phyloP scores from a whole-genome alignment of 257 asterid species.

The Gentiana straminea region DNA sequence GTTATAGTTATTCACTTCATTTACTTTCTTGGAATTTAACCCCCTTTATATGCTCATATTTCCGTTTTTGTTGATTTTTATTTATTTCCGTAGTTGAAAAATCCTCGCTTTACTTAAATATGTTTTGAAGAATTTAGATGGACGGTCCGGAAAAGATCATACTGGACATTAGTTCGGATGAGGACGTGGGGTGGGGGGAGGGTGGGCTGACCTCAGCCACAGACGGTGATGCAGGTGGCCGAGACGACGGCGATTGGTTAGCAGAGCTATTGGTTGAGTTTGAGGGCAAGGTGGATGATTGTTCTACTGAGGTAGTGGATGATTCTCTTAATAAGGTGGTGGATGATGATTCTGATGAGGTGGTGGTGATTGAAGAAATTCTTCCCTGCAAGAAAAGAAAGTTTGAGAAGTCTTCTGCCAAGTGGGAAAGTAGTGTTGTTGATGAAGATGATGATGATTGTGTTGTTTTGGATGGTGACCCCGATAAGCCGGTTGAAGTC shows the following conservation, averaged over 20 bases:
- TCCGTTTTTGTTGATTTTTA: background rate
- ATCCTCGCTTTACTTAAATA: too few relatives aligned
- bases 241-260: conserved; percentile 54
- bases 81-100: too few relatives aligned
- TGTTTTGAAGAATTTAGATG: conserved; percentile 19
- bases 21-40: too few relatives aligned
- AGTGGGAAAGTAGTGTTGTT: conserved; percentile 10
- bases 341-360: conserved; percentile 42
- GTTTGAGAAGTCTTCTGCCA: conserved; percentile 11
- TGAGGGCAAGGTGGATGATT: conserved; percentile 10
- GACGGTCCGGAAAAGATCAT: conserved; percentile 23
- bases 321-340: conserved; percentile 2
- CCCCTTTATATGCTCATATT: too few relatives aligned
- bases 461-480: conserved; percentile 66
- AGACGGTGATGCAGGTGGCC: conserved; percentile 19
- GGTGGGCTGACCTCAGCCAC: background rate
- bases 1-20: background rate
- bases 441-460: conserved; percentile 61
- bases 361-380: conserved; percentile 35
- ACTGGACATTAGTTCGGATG: conserved; percentile 72
- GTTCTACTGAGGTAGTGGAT: conserved; percentile 9
- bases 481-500: conserved; percentile 32
- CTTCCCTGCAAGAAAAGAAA: conserved; percentile 16
- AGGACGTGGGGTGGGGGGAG: conserved; percentile 38
- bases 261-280: conserved; percentile 39